Evolutionary conservation across 768 basidiomycete genomes (phyloP), one percentile per base, ranked within the genome.

Genomic region (Austroboletus festivus): DNA sequence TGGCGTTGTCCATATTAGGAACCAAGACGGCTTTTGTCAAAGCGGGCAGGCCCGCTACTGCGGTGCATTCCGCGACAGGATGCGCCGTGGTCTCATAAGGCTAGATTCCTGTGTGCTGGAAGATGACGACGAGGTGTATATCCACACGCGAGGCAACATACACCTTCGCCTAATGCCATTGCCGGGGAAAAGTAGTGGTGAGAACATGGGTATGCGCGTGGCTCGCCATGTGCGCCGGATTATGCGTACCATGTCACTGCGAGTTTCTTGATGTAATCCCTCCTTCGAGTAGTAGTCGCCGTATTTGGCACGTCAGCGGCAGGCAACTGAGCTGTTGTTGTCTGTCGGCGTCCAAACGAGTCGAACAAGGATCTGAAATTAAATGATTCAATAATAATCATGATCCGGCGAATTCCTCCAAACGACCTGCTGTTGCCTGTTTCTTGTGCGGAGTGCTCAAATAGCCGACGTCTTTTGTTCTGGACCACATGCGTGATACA

Each of bases 151-250:
- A n/a, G 67, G 67, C 3, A 61, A 44, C 20, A 52, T 61, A 5
- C 43, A 54, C 23, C 34, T 68, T 9, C 51, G 50, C 18, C 40
- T 68, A 21, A 58, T 53, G 51, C 24, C 50, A n/a, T n/a, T n/a
- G n/a, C 18, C 43, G 44, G 30, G 41, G 23, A 48, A 44, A 30
- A 46, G 52, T 38, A 49, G 53, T 4, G 38, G 13, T 23, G 50
- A 33, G 40, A 54, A 55, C 20, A 23, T 53, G 20, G 46, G 61
- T 24, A 57, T 55, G 7, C 62, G 58, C 33, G 54, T 68, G 50
- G 54, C 59, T 49, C 53, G 52, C 52, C 64, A 56, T 49, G 63
- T 67, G 55, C 54, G 63, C 30, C 61, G 56, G 57, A 63, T 67
- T 44, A 59, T 67, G 16, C 43, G 57, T 10, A 20, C 35, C 10